phyloP scores from a whole-genome alignment of 2,329 filamentous ascomycete species.

The Onygenales sp. region DNA sequence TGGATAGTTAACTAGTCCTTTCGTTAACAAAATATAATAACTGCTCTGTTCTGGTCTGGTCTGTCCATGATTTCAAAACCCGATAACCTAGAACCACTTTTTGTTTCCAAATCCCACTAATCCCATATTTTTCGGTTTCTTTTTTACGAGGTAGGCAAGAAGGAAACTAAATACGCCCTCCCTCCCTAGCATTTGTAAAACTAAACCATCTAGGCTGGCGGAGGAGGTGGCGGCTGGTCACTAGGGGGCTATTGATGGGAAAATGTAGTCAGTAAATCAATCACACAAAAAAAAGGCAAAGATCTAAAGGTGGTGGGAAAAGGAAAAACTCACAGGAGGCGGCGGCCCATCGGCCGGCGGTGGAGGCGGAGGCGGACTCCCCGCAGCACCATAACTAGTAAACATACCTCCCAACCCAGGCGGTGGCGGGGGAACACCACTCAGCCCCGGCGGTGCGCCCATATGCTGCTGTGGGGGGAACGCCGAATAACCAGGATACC shows the following conservation, averaged over 20 bases:
- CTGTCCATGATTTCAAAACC: too few relatives aligned
- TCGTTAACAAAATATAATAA: too few relatives aligned
- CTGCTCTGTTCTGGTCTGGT: too few relatives aligned
- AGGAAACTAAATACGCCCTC: too few relatives aligned
- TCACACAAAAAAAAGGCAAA: background rate
- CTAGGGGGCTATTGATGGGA: slow-evolving; percentile 32
- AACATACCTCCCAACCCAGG: slow-evolving; percentile 34
- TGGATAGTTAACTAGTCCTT: too few relatives aligned
- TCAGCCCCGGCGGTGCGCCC: slow-evolving; percentile 48
- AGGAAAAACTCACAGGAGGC: slow-evolving; percentile 27
- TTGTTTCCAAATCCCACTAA: too few relatives aligned
- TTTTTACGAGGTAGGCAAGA: too few relatives aligned
- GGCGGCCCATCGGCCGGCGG: slow-evolving; percentile 34
- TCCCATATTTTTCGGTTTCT: too few relatives aligned
- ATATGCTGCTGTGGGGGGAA: slow-evolving; percentile 37
- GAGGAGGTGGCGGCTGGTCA: slow-evolving; percentile 53
- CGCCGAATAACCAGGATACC: slow-evolving; percentile 46
- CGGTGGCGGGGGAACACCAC: slow-evolving; percentile 50
- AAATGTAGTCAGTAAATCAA: slow-evolving; percentile 13
- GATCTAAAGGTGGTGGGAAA: background rate
- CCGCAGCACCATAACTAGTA: slow-evolving; percentile 21
- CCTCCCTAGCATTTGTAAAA: too few relatives aligned
- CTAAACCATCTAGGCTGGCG: slow-evolving; percentile 25
- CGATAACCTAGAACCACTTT: too few relatives aligned
- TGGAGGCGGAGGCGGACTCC: slow-evolving; percentile 29